Evolutionary conservation across 2,329 filamentous ascomycete species (phyloP).

Genomic region (Pseudopithomyces maydicus): DNA sequence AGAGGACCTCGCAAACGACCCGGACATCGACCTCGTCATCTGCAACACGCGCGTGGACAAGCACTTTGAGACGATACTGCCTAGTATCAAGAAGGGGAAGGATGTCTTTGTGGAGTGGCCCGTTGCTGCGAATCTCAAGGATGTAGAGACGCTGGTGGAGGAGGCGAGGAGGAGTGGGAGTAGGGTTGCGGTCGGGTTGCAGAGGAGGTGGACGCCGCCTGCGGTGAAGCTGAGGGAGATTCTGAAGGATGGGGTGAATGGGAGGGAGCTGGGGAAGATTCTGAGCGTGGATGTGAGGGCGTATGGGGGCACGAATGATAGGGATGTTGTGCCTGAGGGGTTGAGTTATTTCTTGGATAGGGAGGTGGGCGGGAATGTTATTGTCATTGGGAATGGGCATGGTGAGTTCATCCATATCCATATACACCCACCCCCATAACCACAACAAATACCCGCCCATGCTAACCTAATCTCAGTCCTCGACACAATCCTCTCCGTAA

Average conservation of each 20-base stretch:
- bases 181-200: constrained; percentile 54
- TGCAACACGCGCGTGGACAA: constrained; percentile 60
- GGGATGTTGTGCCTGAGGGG: constrained; percentile 18
- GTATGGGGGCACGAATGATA: constrained; percentile 21
- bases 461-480: constrained; percentile 23
- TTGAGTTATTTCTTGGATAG: constrained; percentile 58
- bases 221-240: constrained; percentile 50
- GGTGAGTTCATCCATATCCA: too few species aligned
- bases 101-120: constrained; percentile 58
- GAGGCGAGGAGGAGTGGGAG: constrained; percentile 47
- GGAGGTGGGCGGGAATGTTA: constrained; percentile 47
- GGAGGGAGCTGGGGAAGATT: constrained; percentile 49
- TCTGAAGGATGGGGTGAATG: constrained; percentile 34
- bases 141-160: constrained; percentile 48
- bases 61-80: constrained; percentile 54
- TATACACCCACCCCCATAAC: too few species aligned
- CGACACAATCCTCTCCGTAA: constrained; percentile 52
- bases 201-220: constrained; percentile 49
- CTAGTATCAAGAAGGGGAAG: constrained; percentile 60
- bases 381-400: constrained; percentile 44
- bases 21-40: constrained; percentile 50
- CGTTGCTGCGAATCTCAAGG: constrained; percentile 43
- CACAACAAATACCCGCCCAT: too few species aligned
- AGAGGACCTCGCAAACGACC: constrained; percentile 49
- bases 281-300: constrained; percentile 36